Base-by-base conservation (phyloP, 495 filamentous ascomycete genomes). In the Aspergillus bridgeri region DNA sequence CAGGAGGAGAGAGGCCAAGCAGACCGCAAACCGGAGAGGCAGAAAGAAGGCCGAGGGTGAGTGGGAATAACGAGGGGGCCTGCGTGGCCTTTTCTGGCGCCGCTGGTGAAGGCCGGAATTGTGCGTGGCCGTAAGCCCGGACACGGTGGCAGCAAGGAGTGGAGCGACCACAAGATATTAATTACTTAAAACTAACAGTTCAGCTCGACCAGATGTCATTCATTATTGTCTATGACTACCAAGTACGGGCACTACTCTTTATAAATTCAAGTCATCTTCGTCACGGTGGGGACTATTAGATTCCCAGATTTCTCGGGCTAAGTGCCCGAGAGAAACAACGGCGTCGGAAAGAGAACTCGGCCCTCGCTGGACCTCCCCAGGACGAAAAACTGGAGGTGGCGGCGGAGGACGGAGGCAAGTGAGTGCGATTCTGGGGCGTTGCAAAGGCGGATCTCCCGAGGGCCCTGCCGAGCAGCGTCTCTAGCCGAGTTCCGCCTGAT, bases 401-500 rank as follows among this genome's bases (percentile, higher is more conserved):
- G 51, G 52, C 51, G 62, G 51, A 61, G 58, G 18, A 46, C 46
- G 42, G 42, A 54, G 56, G 29, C 57, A 45, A 48, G 19, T 54
- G 29, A 43, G 43, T 25, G 47, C 44, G n/a, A 53, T 55, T 48
- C 42, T 19, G n/a, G 23, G 29, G 25, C 22, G n/a, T 48, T 49
- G 52, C 53, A 48, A 44, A 60, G 59, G 60, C 52, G 58, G 45
- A 65, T 62, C 57, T 68, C 63, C 65, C 65, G 65, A 68, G 25
- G n/a, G 54, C 17, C 42, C 65, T 68, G 56, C 65, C 65, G 65
- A 64, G 47, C 48, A 44, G 3, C 5, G 25, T 52, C 48, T 23
- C 56, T 62, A 68, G 51, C 65, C 65, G 65, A 68, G 60, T 68
- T 64, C 65, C 65, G 63, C 62, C n/a, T n/a, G n/a, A 60, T 65